Percentiles rank a stretch among this genome's conserved stretches.
Conservation (phyloP, 2,329 filamentous ascomycete genomes). For the Fusarium pilosicola region DNA sequence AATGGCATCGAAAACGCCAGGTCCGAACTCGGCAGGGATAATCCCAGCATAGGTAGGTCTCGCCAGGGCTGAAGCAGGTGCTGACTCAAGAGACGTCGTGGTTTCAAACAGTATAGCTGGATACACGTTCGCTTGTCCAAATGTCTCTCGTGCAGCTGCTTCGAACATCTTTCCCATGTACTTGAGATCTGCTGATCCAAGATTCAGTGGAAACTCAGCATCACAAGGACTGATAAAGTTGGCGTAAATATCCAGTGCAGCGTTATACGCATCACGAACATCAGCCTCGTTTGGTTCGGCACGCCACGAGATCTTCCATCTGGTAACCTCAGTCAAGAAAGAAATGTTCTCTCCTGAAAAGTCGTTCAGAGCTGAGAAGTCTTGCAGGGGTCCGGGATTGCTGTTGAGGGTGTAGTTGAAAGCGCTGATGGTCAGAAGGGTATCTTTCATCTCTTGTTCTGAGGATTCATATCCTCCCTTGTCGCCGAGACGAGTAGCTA, state of each 20-base stretch:
- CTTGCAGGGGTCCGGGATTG: background rate
- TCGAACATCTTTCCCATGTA: background rate
- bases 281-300: background rate
- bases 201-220: background rate
- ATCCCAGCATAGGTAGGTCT: background rate
- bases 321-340: background rate
- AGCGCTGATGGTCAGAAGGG: background rate
- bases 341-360: background rate
- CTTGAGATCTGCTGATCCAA: background rate
- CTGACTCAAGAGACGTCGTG: background rate
- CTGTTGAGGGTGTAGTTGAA: background rate
- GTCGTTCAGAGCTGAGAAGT: background rate
- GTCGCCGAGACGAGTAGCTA: background rate
- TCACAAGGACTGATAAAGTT: background rate
- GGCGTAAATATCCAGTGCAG: background rate
- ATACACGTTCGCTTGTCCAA: background rate
- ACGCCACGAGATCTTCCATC: background rate
- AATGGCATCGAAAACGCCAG: background rate
- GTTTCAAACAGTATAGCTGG: background rate
- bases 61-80: background rate
- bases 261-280: background rate
- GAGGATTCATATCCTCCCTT: background rate
- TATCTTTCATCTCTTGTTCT: background rate
- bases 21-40: background rate
- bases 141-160: background rate